phyloP scores from a whole-genome alignment of 2,329 filamentous ascomycete species.

The Sporothrix euskadiensis region DNA sequence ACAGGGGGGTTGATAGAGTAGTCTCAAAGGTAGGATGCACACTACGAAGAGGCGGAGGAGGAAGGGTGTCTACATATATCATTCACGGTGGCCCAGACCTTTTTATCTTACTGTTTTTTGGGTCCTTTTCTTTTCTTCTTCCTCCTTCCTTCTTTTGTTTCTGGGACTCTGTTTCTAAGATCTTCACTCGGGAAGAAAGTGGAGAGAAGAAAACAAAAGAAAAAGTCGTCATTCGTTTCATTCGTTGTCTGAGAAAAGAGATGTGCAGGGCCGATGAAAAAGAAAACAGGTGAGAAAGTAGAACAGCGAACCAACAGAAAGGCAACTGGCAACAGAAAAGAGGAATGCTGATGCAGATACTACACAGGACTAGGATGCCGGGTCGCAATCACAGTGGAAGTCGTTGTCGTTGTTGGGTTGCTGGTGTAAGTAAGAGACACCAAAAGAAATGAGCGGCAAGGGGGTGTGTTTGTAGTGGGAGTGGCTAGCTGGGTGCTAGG shows the following conservation, averaged over 20 bases:
- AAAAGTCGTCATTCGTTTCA: background rate
- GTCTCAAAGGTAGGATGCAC: background rate
- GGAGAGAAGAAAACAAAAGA: background rate
- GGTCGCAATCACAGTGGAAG: background rate
- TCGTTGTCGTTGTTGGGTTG: background rate
- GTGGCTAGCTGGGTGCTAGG: constrained; percentile 5
- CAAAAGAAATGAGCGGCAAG: constrained; percentile 1
- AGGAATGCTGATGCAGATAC: constrained; percentile 13
- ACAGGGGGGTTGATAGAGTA: background rate
- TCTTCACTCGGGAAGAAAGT: background rate
- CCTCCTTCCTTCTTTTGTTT: background rate
- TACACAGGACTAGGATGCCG: background rate
- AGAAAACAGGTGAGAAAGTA: background rate
- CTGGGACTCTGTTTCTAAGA: background rate
- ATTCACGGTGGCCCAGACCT: constrained; percentile 5
- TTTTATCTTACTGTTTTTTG: background rate
- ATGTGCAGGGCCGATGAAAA: background rate
- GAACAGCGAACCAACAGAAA: background rate
- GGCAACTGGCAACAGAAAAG: background rate
- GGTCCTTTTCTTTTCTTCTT: background rate
- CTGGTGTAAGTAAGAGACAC: background rate
- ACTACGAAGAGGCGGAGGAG: background rate
- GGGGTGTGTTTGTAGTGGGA: constrained; percentile 14
- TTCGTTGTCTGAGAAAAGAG: background rate
- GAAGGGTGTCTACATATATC: constrained; percentile 1